Conservation (phyloP, 768 basidiomycete species). For the Gloeostereum incarnatum region DNA sequence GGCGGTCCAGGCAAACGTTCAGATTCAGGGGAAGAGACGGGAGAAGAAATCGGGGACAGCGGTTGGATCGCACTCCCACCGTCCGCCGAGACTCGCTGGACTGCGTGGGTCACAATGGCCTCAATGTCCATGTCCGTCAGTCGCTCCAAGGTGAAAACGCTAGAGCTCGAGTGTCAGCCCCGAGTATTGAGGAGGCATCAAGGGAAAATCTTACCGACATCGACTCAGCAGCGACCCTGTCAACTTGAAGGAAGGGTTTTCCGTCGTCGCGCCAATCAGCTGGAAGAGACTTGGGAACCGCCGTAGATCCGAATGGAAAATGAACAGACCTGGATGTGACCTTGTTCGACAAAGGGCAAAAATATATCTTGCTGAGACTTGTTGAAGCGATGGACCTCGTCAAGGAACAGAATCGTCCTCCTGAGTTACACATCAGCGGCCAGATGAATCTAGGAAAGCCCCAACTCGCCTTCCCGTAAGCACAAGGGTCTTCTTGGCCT, state of each 20-base stretch:
- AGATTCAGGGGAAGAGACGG: slow-evolving; percentile 6
- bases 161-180: slow-evolving; percentile 19
- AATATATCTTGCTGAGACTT: slow-evolving; percentile 75
- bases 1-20: slow-evolving; percentile 2
- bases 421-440: slow-evolving; percentile 22
- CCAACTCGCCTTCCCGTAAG: slow-evolving; percentile 50
- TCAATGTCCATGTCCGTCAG: slow-evolving; percentile 56
- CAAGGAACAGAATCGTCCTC: slow-evolving; percentile 69
- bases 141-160: slow-evolving; percentile 67
- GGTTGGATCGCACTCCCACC: neutral
- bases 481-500: slow-evolving; percentile 57
- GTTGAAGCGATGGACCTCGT: slow-evolving; percentile 80
- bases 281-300: slow-evolving; percentile 12
- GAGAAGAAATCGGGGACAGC: too few relatives aligned
- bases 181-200: slow-evolving; percentile 5
- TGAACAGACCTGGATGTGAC: slow-evolving; percentile 54
- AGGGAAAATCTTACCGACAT: slow-evolving; percentile 45
- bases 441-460: neutral
- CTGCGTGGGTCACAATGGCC: slow-evolving; percentile 47
- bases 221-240: slow-evolving; percentile 66
- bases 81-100: slow-evolving; percentile 14
- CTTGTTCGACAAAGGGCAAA: slow-evolving; percentile 73
- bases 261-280: slow-evolving; percentile 81
- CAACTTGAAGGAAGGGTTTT: slow-evolving; percentile 83
- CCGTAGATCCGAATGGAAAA: neutral